Conservation (phyloP, 2,329 filamentous ascomycete genomes). For the Setomelanomma holmii region DNA sequence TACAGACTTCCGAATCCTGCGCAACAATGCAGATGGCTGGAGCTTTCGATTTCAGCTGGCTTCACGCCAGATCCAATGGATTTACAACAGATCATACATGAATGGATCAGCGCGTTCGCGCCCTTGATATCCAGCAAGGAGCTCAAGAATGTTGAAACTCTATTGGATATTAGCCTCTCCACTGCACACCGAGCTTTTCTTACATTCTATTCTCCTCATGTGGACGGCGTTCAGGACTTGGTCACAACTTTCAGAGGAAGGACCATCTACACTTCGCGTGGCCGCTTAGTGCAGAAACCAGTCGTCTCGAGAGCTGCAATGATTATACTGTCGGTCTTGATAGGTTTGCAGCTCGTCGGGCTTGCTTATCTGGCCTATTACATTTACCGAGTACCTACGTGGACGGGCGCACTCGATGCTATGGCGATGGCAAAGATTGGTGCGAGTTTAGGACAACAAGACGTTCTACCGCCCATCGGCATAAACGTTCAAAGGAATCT, state of each 20-base stretch:
- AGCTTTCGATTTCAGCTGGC: neutral
- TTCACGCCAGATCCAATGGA: neutral
- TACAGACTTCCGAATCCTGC: neutral
- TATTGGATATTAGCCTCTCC: conserved; percentile 1
- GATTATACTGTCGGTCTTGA: conserved; percentile 4
- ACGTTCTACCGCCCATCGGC: neutral
- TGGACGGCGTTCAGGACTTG: neutral
- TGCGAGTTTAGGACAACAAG: neutral
- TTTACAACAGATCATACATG: neutral
- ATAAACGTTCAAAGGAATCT: neutral
- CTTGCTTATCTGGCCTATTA: conserved; percentile 10
- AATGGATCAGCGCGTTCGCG: neutral
- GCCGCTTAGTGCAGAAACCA: conserved; percentile 2
- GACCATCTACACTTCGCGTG: neutral
- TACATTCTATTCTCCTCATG: neutral
- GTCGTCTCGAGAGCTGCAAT: neutral
- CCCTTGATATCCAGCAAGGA: too few relatives aligned
- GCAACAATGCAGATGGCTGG: neutral
- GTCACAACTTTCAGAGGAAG: neutral
- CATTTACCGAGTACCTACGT: conserved; percentile 13
- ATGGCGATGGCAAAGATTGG: conserved; percentile 11
- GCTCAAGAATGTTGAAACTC: neutral
- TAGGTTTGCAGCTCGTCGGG: conserved; percentile 8
- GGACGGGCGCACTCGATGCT: conserved; percentile 11
- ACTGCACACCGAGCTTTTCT: conserved; percentile 1